phyloP scores from a whole-genome alignment of 805 yeast genomes.

The Metschnikowia vanudenii region DNA sequence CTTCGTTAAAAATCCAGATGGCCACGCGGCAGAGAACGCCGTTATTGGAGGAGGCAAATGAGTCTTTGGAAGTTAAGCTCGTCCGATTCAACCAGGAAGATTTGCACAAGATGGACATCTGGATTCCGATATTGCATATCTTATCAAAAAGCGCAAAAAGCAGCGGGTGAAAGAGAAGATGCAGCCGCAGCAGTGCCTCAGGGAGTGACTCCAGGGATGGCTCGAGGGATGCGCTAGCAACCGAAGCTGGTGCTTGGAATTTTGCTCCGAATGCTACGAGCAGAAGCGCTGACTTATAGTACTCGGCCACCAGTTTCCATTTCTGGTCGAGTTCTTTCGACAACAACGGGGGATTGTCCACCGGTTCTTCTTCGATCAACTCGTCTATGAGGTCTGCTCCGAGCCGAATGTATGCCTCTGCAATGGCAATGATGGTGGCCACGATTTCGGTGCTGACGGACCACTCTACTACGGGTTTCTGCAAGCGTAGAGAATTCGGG shows the following conservation, averaged over 20 bases:
- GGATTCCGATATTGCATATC: slow-evolving; percentile 33
- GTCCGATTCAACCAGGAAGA: slow-evolving; percentile 37
- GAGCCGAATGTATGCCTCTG: slow-evolving; percentile 30
- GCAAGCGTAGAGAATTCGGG: slow-evolving; percentile 1
- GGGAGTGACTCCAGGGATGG: neutral
- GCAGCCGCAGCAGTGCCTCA: too few species aligned
- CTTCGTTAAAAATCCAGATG: slow-evolving; percentile 37
- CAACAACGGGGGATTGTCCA: neutral
- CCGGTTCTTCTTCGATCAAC: slow-evolving; percentile 27
- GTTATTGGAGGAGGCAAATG: slow-evolving; percentile 25
- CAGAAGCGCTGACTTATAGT: slow-evolving; percentile 34
- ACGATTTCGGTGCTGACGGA: slow-evolving; percentile 32
- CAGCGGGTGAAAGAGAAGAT: neutral
- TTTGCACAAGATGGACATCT: slow-evolving; percentile 40
- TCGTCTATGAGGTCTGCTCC: slow-evolving; percentile 39
- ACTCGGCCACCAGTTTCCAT: slow-evolving; percentile 37
- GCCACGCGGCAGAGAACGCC: slow-evolving; percentile 47
- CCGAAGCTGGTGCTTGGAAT: slow-evolving; percentile 4
- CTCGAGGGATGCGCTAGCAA: too few species aligned
- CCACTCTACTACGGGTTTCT: slow-evolving; percentile 25
- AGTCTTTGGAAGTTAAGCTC: slow-evolving; percentile 5
- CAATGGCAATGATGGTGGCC: slow-evolving; percentile 22
- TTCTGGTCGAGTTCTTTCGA: slow-evolving; percentile 22
- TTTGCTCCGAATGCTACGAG: slow-evolving; percentile 26
- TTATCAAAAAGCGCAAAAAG: slow-evolving; percentile 16